Evolutionary conservation across 2,329 filamentous ascomycete genomes (phyloP), one percentile per base, ranked within the genome.

Genomic region (Clarireedia homoeocarpa): DNA sequence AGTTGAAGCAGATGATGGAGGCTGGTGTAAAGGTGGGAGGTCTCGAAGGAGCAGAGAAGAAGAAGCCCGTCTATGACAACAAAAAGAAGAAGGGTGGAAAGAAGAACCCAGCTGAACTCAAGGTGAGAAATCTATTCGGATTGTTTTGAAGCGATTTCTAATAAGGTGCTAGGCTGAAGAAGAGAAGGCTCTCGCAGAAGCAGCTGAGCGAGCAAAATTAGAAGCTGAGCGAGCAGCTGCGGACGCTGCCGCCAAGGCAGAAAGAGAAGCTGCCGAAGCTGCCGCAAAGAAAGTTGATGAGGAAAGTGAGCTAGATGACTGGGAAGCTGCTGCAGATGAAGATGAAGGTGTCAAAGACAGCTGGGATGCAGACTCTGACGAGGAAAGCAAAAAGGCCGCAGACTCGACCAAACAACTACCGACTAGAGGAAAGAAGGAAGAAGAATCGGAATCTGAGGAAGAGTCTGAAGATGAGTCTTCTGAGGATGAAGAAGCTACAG

Each of bases 341-440:
- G 82, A 81, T 10, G 82, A 88, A 15, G 85, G 87, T 58, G 80
- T 95, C 67, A 96, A 96, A 73, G 92, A 96, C 63, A 92, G 86
- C 75, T 97, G 92, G 92, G 92, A 97, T 70, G 91, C 88, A 36
- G 87, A 90, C 54, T 85, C 65, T 3, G 88, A 89, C 49, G 86
- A 89, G 6, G 88, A 91, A 65, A 58, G 66, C 69, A 67, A 75
- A 78, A 70, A 72, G 56, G 62, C 68, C 36, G 68, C 63, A 44
- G 65, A 65, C 57, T 69, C 66, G 45, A 56, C 58, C 17, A 60
- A 62, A 34, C 44, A 54, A 20, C 46, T 68, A 40, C 62, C 66
- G 7, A 53, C 59, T 7, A 56, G 63, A 14, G 48, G 23, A 15
- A 67, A 66, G 54, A 55, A 40, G 6, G 49, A 61, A 51, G 84